phyloP scores from a whole-genome alignment of 2,329 filamentous ascomycete genomes.

The Diaporthe sp. region DNA sequence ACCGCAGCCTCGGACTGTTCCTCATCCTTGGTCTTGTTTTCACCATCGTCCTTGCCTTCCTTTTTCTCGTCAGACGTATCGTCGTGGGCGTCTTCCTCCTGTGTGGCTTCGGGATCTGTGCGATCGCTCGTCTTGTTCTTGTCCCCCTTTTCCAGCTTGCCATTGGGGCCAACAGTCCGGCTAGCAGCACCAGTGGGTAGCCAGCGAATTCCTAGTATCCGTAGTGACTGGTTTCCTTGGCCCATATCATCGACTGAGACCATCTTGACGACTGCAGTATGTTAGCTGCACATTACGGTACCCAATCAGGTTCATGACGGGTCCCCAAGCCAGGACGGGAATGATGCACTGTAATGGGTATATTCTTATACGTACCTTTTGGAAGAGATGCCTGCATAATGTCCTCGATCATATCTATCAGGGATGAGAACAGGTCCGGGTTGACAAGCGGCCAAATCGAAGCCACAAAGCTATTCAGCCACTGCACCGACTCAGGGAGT shows the following conservation, averaged over 20 bases:
- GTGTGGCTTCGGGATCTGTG: constrained; percentile 56
- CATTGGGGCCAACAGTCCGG: constrained; percentile 70
- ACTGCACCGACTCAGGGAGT: constrained; percentile 76
- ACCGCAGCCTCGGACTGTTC: constrained; percentile 55
- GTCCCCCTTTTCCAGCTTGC: constrained; percentile 64
- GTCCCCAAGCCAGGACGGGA: too few relatives aligned
- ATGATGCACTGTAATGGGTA: too few relatives aligned
- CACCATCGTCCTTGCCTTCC: constrained; percentile 47
- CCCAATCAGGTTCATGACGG: too few relatives aligned
- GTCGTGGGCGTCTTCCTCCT: constrained; percentile 49
- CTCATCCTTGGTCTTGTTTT: constrained; percentile 52
- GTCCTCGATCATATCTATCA: constrained; percentile 81
- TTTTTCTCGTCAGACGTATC: constrained; percentile 51
- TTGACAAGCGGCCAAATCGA: constrained; percentile 83
- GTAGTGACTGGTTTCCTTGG: constrained; percentile 79
- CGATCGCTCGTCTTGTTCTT: constrained; percentile 60
- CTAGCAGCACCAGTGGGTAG: constrained; percentile 79
- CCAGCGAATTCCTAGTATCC: constrained; percentile 80
- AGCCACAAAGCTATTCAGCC: constrained; percentile 78
- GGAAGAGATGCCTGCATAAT: constrained; percentile 85
- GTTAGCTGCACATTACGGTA: too few relatives aligned
- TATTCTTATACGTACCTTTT: constrained; percentile 48
- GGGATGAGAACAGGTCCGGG: constrained; percentile 78
- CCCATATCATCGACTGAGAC: constrained; percentile 82
- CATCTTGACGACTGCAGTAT: constrained; percentile 71